Percentiles rank a stretch among this genome's conserved stretches.
Evolutionary conservation across 805 yeast genomes (phyloP).

Genomic region (Ogataea haglerorum): DNA sequence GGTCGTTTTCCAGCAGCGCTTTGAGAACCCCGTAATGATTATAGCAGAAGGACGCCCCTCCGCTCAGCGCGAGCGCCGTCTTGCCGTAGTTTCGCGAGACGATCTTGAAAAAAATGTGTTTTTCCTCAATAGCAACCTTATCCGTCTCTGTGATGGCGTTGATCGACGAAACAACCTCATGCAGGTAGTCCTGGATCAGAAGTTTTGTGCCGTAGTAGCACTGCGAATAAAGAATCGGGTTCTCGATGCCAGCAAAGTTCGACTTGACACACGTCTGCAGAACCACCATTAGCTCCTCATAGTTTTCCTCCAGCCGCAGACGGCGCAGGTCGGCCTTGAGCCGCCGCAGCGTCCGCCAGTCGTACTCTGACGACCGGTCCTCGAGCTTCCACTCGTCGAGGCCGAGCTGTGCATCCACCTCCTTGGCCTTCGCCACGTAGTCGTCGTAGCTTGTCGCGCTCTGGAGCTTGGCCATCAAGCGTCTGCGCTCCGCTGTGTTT

Average conservation of each 20-base stretch:
- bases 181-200: constrained; percentile 52
- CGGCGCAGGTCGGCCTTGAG: constrained; percentile 42
- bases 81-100: constrained; percentile 65
- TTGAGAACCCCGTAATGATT: constrained; percentile 75
- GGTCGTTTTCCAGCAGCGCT: constrained; percentile 63
- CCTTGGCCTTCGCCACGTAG: constrained; percentile 58
- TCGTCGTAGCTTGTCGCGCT: constrained; percentile 51
- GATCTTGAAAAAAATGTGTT: constrained; percentile 51
- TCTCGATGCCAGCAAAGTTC: constrained; percentile 78
- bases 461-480: constrained; percentile 48
- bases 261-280: constrained; percentile 66
- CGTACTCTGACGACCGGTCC: constrained; percentile 64
- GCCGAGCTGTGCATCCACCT: constrained; percentile 54
- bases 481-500: constrained; percentile 57
- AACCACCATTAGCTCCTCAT: constrained; percentile 48
- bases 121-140: constrained; percentile 37
- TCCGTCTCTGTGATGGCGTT: constrained; percentile 39
- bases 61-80: constrained; percentile 68
- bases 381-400: constrained; percentile 62
- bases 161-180: constrained; percentile 48
- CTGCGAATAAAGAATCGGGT: constrained; percentile 67
- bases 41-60: constrained; percentile 78
- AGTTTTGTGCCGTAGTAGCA: constrained; percentile 72
- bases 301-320: constrained; percentile 32
- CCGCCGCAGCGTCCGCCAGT: constrained; percentile 54